Base-by-base conservation (phyloP, 106 monocot species). In the Dioscorea dumetorum region DNA sequence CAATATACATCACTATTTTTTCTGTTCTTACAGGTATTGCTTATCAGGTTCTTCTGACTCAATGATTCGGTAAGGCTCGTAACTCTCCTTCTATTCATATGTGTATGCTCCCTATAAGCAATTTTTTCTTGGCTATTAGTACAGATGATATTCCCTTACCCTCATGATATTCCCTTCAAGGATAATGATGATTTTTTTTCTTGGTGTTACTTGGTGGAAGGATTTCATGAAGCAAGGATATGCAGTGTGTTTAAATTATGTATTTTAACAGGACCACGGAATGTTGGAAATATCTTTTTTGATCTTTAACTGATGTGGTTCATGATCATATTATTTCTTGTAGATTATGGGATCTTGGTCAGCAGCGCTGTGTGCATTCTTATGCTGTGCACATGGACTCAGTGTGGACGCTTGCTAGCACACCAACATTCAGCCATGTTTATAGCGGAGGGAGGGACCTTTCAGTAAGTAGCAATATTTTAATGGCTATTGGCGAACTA, bases 331-430 rank as follows among this genome's bases (percentile, higher is more conserved):
- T 18, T 61, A 50, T 50, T 71, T 41, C 14, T 31, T 92, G 75
- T 68, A 99, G 97, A 13, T 66, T 99, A 66, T 99, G 97, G 97
- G 97, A 99, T 86, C 84, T 99, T 72, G 97, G 97, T 74, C 97
- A 99, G 74, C 97, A 99, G 71, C 78, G 97, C 19, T 99, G 97
- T 68, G 67, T 99, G 21, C 97, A 99, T 79, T 99, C 92, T 70
- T 99, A 99, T 85, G 92, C 97, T 63, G 97, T 99, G 49, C 97
- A 99, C 71, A 99, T 89, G 58, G 97, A 99, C 75, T 99, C 97
- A 31, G 90, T 99, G 32, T 99, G 97, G 97, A 86, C 97, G 50
- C 92, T 99, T 76, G 92, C 97, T 58, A 87, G 92, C 59, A 90
- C 87, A 67, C 78, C 92, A 71, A 70, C 89, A 58, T 99, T 99